A percentile compares a stretch with the other conserved stretches of the same genome.
These are phyloP conservation scores for Didymella sp. DNA, from an alignment of 2,329 filamentous ascomycete species.

Conservation along the genomic window DNA sequence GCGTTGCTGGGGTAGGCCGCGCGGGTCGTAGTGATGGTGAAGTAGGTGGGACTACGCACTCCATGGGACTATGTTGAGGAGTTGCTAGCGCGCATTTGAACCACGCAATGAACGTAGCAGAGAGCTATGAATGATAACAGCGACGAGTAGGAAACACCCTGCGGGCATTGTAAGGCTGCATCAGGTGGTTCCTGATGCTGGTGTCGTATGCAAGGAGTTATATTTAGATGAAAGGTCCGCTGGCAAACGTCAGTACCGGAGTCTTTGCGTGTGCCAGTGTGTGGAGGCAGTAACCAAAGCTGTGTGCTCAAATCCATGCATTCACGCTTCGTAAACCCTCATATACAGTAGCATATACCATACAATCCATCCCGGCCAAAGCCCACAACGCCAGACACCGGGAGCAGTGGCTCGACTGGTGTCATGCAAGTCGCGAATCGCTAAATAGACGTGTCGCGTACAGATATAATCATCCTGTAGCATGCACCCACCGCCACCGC, in stretches of 20 bases:
- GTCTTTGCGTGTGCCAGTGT: background rate
- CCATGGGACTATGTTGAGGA: too few species aligned
- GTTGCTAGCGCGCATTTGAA: too few species aligned
- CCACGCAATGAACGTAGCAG: too few species aligned
- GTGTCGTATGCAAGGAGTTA: background rate
- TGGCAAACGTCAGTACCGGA: background rate
- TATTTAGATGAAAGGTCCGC: background rate
- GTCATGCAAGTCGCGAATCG: conserved; percentile 20
- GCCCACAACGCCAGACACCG: conserved; percentile 20
- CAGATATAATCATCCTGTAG: background rate
- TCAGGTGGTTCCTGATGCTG: background rate
- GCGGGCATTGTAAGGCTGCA: background rate
- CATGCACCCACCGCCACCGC: conserved; percentile 4
- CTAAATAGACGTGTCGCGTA: conserved; percentile 13
- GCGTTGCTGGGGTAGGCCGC: background rate
- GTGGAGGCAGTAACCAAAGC: background rate
- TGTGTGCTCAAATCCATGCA: background rate
- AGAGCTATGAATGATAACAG: too few species aligned
- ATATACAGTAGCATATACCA: conserved; percentile 6
- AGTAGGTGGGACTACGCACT: too few species aligned
- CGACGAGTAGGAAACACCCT: too few species aligned
- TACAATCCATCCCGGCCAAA: conserved; percentile 2
- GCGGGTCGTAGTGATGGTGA: background rate
- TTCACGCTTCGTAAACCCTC: conserved; percentile 1
- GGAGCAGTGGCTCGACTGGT: conserved; percentile 21